phyloP scores from a whole-genome alignment of 2,329 filamentous ascomycete species.

The Xylaria sp. region DNA sequence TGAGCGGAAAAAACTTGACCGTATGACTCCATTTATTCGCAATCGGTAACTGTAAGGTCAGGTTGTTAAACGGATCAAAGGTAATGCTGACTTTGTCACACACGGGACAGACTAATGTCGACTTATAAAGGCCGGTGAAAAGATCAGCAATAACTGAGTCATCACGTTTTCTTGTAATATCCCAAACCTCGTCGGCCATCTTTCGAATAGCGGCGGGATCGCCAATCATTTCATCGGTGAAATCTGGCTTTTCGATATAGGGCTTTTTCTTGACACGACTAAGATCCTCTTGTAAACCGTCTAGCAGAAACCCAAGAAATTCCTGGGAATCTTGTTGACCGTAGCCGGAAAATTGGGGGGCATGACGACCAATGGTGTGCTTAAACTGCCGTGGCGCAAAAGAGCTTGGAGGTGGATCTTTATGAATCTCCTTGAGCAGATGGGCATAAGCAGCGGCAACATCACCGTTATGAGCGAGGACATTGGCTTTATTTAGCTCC shows the following conservation, averaged over 20 bases:
- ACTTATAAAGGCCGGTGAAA: conserved; percentile 98
- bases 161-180: conserved; percentile 91
- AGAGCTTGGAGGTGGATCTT: conserved; percentile 71
- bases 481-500: conserved; percentile 88
- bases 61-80: conserved; percentile 96
- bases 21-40: conserved; percentile 82
- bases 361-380: conserved; percentile 79
- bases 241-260: conserved; percentile 97
- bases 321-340: conserved; percentile 98
- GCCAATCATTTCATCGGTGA: conserved; percentile 93
- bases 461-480: conserved; percentile 84
- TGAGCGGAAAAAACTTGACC: conserved; percentile 81
- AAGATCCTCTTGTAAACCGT: conserved; percentile 93
- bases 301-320: conserved; percentile 93
- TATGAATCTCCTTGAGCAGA: conserved; percentile 82
- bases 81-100: conserved; percentile 98
- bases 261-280: conserved; percentile 96
- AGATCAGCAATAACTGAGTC: conserved; percentile 96
- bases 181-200: conserved; percentile 89
- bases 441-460: conserved; percentile 87
- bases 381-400: conserved; percentile 87
- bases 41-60: conserved; percentile 90
- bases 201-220: conserved; percentile 82
- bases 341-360: conserved; percentile 90
- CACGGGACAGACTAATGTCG: conserved; percentile 89